Conservation (phyloP, 2,329 filamentous ascomycete species). For the Pseudogymnoascus destructans region DNA sequence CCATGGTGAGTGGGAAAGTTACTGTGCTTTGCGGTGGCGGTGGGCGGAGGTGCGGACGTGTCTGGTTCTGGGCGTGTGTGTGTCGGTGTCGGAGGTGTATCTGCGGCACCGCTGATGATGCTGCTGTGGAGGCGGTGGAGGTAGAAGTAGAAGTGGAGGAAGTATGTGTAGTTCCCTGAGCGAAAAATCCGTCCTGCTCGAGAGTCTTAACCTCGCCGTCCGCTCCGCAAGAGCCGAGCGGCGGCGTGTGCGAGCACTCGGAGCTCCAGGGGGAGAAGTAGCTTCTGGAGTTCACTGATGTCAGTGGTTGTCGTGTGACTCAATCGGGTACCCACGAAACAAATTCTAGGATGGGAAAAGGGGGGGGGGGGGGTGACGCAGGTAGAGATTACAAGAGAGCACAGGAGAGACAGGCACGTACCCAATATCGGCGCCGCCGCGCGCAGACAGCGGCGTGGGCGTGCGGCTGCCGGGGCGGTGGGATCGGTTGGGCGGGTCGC, state of each 20-base stretch:
- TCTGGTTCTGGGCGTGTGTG: neutral
- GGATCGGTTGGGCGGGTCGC: neutral
- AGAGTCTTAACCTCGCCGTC: neutral
- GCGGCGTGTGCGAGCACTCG: neutral
- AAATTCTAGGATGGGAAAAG: neutral
- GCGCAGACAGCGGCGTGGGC: neutral
- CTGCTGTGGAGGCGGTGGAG: neutral
- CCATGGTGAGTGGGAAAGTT: neutral
- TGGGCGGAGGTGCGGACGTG: neutral
- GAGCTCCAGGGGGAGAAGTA: slow-evolving; percentile 2
- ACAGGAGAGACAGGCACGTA: neutral
- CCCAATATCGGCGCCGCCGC: neutral
- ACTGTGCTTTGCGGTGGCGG: neutral
- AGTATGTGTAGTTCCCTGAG: neutral
- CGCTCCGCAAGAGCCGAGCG: neutral
- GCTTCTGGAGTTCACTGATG: neutral
- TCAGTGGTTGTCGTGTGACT: neutral
- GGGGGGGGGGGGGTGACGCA: neutral
- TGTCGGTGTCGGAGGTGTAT: neutral
- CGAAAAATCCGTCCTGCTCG: neutral
- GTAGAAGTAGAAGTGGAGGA: neutral
- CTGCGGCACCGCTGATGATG: neutral
- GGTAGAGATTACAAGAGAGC: neutral
- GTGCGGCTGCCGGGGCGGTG: neutral
- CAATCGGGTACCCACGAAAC: neutral